Evolutionary conservation across 306 rosid species (phyloP).

Genomic region (Dicorynia guianensis): DNA sequence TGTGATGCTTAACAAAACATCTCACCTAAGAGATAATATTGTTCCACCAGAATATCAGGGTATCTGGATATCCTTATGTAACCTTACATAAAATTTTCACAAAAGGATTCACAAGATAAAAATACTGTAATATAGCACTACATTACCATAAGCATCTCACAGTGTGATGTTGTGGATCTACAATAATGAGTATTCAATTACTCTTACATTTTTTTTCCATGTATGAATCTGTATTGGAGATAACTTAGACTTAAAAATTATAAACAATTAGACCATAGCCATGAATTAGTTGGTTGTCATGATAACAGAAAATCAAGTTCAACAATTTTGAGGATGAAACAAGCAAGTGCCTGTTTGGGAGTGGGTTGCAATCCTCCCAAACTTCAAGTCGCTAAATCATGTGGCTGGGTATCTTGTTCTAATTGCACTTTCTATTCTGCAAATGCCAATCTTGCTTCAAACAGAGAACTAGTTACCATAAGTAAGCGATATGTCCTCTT

Average conservation of each 20-base stretch:
- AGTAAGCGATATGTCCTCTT: neutral
- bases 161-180: slow-evolving; percentile 14
- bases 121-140: neutral
- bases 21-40: slow-evolving; percentile 14
- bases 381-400: slow-evolving; percentile 16
- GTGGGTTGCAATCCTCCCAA: neutral
- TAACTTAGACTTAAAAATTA: slow-evolving; percentile 10
- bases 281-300: neutral
- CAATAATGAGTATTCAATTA: slow-evolving; percentile 22
- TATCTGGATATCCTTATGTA: slow-evolving; percentile 4
- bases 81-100: neutral
- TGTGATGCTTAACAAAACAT: slow-evolving; percentile 21
- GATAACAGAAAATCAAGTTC: slow-evolving; percentile 31
- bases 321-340: slow-evolving; percentile 21
- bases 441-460: slow-evolving; percentile 25
- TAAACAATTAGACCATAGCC: neutral
- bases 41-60: neutral
- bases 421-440: slow-evolving; percentile 7
- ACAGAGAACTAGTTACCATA: neutral
- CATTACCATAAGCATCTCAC: slow-evolving; percentile 31
- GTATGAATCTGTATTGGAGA: neutral
- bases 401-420: slow-evolving; percentile 10
- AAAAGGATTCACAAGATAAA: slow-evolving; percentile 25
- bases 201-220: neutral
- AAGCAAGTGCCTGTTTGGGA: too few relatives aligned